phyloP scores from a whole-genome alignment of 306 rosid species.

The Elaeagnus macrophylla region DNA sequence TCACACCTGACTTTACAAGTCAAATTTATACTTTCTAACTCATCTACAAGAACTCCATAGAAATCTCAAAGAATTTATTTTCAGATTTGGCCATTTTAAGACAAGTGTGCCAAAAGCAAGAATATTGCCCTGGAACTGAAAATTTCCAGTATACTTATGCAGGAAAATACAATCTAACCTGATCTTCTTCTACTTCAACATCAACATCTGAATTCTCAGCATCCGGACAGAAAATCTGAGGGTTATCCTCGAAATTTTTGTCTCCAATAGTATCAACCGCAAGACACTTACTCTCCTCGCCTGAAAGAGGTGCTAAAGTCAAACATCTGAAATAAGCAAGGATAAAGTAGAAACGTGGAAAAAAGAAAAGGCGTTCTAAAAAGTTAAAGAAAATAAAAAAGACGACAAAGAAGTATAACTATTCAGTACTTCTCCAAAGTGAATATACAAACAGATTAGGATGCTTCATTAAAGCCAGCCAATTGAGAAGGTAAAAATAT shows the following conservation, averaged over 20 bases:
- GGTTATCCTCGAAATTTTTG: constrained; percentile 35
- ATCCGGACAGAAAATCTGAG: constrained; percentile 33
- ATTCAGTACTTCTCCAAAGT: no score
- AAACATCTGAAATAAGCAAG: constrained; percentile 3
- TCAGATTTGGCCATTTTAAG: neutral
- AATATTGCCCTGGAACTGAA: constrained; percentile 1
- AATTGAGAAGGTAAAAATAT: no score
- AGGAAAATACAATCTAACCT: constrained; percentile 33
- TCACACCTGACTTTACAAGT: no score
- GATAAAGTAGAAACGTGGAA: neutral
- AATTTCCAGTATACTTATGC: neutral
- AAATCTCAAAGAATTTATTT: no score
- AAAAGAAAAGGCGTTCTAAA: neutral
- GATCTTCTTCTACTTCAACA: constrained; percentile 22
- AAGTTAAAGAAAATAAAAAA: neutral
- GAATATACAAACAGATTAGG: no score
- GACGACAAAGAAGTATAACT: neutral
- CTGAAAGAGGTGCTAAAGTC: constrained; percentile 34
- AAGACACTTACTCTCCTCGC: constrained; percentile 39
- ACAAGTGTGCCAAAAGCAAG: constrained; percentile 13
- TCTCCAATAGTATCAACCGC: constrained; percentile 41
- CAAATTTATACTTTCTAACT: no score
- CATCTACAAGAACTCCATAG: no score
- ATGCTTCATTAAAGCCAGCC: no score
- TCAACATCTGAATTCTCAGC: constrained; percentile 39